phyloP scores from a whole-genome alignment of 2,329 filamentous ascomycete species.

The Trichoderma atrobrunneum region DNA sequence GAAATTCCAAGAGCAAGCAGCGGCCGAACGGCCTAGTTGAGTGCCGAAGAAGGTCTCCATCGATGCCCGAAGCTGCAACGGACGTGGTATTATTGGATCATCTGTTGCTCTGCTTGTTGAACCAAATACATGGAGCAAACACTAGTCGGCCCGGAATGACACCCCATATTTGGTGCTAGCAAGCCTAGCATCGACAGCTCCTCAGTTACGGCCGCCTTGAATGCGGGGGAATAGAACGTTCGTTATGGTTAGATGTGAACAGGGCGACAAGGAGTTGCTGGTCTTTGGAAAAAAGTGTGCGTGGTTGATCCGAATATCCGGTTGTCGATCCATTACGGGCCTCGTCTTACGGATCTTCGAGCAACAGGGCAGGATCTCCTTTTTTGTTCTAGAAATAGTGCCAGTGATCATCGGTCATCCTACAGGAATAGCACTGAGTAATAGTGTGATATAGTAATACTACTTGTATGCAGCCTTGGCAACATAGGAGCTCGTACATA shows the following conservation, averaged over 20 bases:
- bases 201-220: not conserved
- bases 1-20: not conserved
- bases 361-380: not conserved
- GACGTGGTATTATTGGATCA: not conserved
- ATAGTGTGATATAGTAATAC: not conserved
- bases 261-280: not conserved
- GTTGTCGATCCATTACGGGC: not conserved
- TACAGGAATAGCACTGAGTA: not conserved
- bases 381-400: not conserved
- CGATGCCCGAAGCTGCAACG: not conserved
- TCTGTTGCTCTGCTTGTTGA: not conserved
- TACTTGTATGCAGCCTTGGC: not conserved
- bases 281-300: not conserved
- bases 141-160: constrained; percentile 10
- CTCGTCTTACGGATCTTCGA: not conserved
- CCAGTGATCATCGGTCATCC: not conserved
- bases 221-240: not conserved
- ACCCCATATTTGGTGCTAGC: not conserved
- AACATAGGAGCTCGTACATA: not conserved
- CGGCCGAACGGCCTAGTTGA: not conserved
- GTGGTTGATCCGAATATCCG: constrained; percentile 1
- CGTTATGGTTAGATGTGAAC: not conserved
- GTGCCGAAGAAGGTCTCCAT: not conserved
- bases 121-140: not conserved
- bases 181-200: not conserved